Conservation (phyloP, 2,329 filamentous ascomycete genomes). For the Chrysoporthe puriensis region DNA sequence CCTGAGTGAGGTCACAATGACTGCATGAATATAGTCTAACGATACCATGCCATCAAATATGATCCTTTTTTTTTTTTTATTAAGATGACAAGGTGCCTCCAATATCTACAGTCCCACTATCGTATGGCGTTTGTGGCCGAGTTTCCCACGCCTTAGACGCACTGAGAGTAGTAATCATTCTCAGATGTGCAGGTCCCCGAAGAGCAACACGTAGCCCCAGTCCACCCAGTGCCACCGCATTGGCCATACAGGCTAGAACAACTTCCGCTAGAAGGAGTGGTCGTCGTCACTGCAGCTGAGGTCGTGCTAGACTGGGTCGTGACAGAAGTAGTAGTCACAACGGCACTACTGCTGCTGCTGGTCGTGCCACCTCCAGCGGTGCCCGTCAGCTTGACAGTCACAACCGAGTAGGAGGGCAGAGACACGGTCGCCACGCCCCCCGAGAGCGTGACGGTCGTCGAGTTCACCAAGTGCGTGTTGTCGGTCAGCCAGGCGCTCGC, state of each 20-base stretch:
- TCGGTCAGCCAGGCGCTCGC: conserved; percentile 44
- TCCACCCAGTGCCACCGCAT: conserved; percentile 27
- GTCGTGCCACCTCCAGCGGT: conserved; percentile 11
- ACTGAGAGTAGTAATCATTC: conserved; percentile 41
- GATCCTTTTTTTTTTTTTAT: neutral
- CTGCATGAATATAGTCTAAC: neutral
- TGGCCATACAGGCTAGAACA: conserved; percentile 22
- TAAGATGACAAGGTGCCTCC: neutral
- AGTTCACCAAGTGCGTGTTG: conserved; percentile 35
- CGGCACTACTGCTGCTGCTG: neutral
- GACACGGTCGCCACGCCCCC: conserved; percentile 32
- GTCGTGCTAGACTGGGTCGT: conserved; percentile 2
- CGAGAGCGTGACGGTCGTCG: conserved; percentile 28
- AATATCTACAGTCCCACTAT: neutral
- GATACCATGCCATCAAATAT: neutral
- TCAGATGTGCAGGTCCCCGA: conserved; percentile 50
- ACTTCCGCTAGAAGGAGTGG: conserved; percentile 4
- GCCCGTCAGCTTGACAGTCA: conserved; percentile 33
- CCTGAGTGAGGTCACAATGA: neutral
- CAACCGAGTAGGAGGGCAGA: conserved; percentile 32
- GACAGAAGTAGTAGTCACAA: neutral
- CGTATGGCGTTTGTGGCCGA: no score
- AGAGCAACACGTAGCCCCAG: conserved; percentile 40
- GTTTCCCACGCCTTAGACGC: neutral
- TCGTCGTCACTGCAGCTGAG: conserved; percentile 2